Evolutionary conservation across 2,329 filamentous ascomycete genomes (phyloP).

Genomic region (Paracoccidioides lutzii): DNA sequence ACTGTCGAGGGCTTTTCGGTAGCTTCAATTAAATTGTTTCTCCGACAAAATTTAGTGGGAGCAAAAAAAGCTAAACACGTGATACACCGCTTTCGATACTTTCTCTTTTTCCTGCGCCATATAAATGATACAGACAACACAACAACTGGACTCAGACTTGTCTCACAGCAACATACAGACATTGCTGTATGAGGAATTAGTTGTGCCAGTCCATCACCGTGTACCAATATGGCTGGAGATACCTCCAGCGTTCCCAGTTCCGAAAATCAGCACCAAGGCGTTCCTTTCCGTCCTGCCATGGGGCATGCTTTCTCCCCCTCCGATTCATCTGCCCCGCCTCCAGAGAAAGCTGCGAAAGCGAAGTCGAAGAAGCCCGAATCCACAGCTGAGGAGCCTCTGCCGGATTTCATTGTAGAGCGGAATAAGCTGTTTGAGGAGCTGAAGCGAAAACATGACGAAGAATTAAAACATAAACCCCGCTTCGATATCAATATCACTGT

Average conservation of each 20-base stretch:
- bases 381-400: constrained; percentile 33
- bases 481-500: constrained; percentile 38
- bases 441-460: constrained; percentile 70
- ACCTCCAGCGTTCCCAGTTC: constrained; percentile 9
- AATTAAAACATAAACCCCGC: constrained; percentile 44
- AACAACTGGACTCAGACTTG: background rate
- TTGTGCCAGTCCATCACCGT: background rate
- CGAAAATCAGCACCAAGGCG: constrained; percentile 17
- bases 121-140: background rate
- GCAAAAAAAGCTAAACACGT: constrained; percentile 12
- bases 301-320: constrained; percentile 16
- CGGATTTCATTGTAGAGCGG: constrained; percentile 70
- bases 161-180: background rate
- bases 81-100: constrained; percentile 10
- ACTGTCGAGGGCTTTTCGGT: background rate
- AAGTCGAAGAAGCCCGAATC: constrained; percentile 17
- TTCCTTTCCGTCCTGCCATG: constrained; percentile 24
- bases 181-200: background rate
- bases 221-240: constrained; percentile 7
- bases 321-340: constrained; percentile 17
- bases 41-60: constrained; percentile 4
- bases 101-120: background rate
- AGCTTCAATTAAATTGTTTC: background rate
- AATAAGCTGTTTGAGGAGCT: constrained; percentile 79
- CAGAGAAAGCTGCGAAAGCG: constrained; percentile 18